A percentile compares a stretch with the other conserved stretches of the same genome.
These are phyloP conservation scores for Actinomortierella ambigua DNA, from an alignment of 371 early-diverging fungal species.

Conservation along the genomic window DNA sequence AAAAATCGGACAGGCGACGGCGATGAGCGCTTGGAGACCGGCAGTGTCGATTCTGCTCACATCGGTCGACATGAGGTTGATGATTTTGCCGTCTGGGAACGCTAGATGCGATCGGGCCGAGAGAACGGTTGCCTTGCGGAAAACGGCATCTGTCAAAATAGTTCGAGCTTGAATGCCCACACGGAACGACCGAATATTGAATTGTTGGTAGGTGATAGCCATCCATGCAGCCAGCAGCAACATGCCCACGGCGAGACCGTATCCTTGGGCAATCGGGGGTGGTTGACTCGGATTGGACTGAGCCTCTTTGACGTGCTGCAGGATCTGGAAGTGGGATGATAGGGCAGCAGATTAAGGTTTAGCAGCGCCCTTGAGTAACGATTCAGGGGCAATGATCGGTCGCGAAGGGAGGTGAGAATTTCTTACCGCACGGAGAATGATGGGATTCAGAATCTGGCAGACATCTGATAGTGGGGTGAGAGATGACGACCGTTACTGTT, in stretches of 20 bases:
- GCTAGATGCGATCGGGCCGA: constrained; percentile 32
- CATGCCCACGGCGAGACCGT: constrained; percentile 27
- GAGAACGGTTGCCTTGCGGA: constrained; percentile 56
- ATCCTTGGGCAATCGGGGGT: constrained; percentile 41
- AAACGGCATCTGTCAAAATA: constrained; percentile 60
- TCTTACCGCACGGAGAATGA: constrained; percentile 1
- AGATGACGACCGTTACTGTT: too few species aligned
- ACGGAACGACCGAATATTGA: constrained; percentile 41
- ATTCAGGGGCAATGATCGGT: neutral
- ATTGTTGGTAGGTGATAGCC: constrained; percentile 39
- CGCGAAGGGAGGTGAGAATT: neutral
- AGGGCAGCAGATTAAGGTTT: too few species aligned
- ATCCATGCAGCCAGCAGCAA: constrained; percentile 27
- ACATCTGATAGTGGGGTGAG: too few species aligned
- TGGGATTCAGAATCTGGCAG: constrained; percentile 8
- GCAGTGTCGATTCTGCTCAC: constrained; percentile 57
- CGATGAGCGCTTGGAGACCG: constrained; percentile 51
- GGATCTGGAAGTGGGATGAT: neutral
- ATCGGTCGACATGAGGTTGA: constrained; percentile 81
- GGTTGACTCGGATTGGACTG: constrained; percentile 10
- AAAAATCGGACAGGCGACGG: constrained; percentile 51
- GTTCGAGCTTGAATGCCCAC: constrained; percentile 56
- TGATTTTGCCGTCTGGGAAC: constrained; percentile 67
- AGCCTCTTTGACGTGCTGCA: constrained; percentile 13
- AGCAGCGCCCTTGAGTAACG: too few species aligned